Evolutionary conservation across 2,329 filamentous ascomycete genomes (phyloP), one percentile per base, ranked within the genome.

Genomic region (Stagonosporopsis chrysanthemi): DNA sequence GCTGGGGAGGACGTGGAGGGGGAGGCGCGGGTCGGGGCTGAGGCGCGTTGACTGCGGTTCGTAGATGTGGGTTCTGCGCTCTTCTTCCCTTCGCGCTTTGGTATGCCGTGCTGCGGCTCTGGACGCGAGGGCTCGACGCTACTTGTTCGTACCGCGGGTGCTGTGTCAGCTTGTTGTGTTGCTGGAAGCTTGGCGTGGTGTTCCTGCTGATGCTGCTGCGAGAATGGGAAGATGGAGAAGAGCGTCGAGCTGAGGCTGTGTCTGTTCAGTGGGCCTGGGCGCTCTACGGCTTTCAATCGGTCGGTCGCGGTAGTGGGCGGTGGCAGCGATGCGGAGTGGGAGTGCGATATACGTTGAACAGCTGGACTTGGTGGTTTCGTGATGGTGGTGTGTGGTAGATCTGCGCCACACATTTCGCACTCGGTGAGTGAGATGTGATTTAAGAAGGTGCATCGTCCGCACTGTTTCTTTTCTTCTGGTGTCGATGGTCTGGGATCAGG

Each of bases 141-240:
- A 17, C 40, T 19, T 43, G 24, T 19, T 28, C 24, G 15, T 6
- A 24, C 41, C 4, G 19, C 49, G 1, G 49, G 41, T 2, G 55
- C 17, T 1, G 46, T 44, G 12, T 64, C 56, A 0, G 44, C 45
- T 2, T 62, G 61, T 26, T 73, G 71, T 6, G 67, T 69, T 6
- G 68, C 49, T 2, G 71, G 70, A 1, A 70, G 53, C 19, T 71
- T 68, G 5, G 68, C 65, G 29, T 69, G 68, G 28, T 75, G 71
- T 23, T 74, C 70, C 23, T 69, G 62, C 23, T 72, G 71, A 11
- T 70, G 65, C 51, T 73, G 68, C 45, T 73, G 69, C 0, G 70
- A 69, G 56, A 75, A 75, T 0, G 73, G 73, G 52, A 75, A 74
- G 35, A 75, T 73, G 49, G 69, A 71, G 59, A 75, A 75, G 2